Conservation (phyloP, 1,284 basidiomycete genomes). For the Bondarzewia mesenterica region DNA sequence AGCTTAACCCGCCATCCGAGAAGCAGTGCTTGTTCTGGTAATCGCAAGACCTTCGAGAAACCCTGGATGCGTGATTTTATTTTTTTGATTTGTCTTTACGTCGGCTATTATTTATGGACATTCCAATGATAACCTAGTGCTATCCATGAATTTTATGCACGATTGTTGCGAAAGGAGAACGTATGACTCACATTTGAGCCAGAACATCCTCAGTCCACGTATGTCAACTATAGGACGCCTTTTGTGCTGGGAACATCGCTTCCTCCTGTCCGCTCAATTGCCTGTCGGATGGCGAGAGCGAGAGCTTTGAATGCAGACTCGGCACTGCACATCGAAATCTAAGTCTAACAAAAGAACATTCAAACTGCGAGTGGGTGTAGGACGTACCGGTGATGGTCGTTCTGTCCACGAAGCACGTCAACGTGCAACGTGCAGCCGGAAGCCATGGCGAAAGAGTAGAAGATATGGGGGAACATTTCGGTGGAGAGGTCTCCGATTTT, state of each 20-base stretch:
- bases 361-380: too few species aligned
- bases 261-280: conserved; percentile 84
- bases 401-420: conserved; percentile 89
- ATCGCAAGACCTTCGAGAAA: background rate
- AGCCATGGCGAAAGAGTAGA: conserved; percentile 89
- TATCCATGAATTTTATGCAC: background rate
- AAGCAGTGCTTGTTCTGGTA: conserved; percentile 14
- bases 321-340: conserved; percentile 44
- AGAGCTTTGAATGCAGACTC: conserved; percentile 98
- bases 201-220: too few species aligned
- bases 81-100: background rate
- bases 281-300: conserved; percentile 91
- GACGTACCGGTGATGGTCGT: conserved; percentile 92
- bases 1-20: conserved; percentile 18
- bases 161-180: too few species aligned
- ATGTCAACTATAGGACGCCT: conserved; percentile 78
- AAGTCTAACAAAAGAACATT: conserved; percentile 6
- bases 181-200: too few species aligned
- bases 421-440: conserved; percentile 90
- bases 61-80: background rate
- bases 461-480: conserved; percentile 96
- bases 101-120: background rate
- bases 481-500: conserved; percentile 96
- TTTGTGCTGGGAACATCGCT: conserved; percentile 96
- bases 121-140: background rate